phyloP scores from a whole-genome alignment of 176 grass and related monocot species.

The Ananas comosus region DNA sequence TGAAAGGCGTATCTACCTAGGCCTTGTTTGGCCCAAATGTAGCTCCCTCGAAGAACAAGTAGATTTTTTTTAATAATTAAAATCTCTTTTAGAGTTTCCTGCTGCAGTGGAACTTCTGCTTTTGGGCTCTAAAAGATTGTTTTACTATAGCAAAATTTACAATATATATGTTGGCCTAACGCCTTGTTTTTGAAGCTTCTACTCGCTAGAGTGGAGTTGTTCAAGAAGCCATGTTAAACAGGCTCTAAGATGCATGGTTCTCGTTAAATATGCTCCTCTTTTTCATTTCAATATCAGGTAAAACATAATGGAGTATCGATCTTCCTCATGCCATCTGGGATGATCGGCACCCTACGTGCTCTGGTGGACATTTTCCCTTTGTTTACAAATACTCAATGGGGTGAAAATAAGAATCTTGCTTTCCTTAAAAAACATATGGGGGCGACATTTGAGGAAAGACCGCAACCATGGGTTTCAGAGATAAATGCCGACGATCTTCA shows the following conservation, averaged over 20 bases:
- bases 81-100: too few species aligned
- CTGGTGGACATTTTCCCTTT: conserved; percentile 92
- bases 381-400: conserved; percentile 84
- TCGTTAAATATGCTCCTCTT: conserved; percentile 3
- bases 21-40: too few species aligned
- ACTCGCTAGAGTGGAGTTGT: too few species aligned
- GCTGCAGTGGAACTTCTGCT: too few species aligned
- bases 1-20: not conserved
- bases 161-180: not conserved
- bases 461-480: conserved; percentile 81
- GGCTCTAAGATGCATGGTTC: conserved; percentile 8
- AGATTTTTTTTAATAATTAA: too few species aligned
- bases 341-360: conserved; percentile 87
- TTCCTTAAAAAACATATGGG: conserved; percentile 98
- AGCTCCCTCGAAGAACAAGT: too few species aligned
- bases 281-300: conserved; percentile 45
- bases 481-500: conserved; percentile 78
- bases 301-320: conserved; percentile 88
- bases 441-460: conserved; percentile 72
- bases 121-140: not conserved
- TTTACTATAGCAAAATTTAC: not conserved
- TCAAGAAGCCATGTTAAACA: too few species aligned
- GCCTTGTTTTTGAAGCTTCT: too few species aligned
- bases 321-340: conserved; percentile 96
- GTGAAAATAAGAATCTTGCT: conserved; percentile 71